phyloP scores from a whole-genome alignment of 345 rosid genomes.

The Salix arbutifolia region DNA sequence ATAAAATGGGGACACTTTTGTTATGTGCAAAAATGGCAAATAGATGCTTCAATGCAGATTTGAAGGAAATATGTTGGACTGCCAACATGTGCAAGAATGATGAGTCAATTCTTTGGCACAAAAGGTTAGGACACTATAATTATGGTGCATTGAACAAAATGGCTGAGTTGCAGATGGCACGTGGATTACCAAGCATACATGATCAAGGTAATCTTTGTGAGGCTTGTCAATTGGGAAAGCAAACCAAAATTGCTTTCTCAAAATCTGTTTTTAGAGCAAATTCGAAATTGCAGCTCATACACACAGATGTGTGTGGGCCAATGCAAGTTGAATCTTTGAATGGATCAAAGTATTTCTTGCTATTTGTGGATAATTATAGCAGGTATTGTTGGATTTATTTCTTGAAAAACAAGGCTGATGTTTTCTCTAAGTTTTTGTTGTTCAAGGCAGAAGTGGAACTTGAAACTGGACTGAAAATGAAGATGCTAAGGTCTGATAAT shows the following conservation, averaged over 20 bases:
- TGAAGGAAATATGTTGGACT: too few species aligned
- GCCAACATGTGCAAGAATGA: too few species aligned
- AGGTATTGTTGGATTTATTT: not conserved
- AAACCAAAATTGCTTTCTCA: not conserved
- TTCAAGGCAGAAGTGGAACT: not conserved
- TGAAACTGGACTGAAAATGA: not conserved
- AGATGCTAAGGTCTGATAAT: not conserved
- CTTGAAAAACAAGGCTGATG: not conserved
- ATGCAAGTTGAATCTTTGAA: not conserved
- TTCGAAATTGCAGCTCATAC: not conserved
- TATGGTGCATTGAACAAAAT: too few species aligned
- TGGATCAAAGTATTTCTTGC: not conserved
- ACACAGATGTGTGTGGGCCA: not conserved
- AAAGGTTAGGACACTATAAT: too few species aligned
- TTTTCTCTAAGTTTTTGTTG: not conserved
- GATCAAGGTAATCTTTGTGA: not conserved
- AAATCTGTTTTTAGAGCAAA: too few species aligned
- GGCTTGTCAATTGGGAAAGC: not conserved
- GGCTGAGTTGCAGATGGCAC: not conserved
- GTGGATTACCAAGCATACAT: not conserved
- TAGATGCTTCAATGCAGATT: too few species aligned
- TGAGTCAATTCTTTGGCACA: too few species aligned
- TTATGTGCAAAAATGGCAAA: rapidly evolving
- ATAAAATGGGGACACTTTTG: too few species aligned
- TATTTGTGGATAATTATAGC: not conserved